Evolutionary conservation across 805 yeast species (phyloP).

Genomic region (Saccharomycopsis babjevae): DNA sequence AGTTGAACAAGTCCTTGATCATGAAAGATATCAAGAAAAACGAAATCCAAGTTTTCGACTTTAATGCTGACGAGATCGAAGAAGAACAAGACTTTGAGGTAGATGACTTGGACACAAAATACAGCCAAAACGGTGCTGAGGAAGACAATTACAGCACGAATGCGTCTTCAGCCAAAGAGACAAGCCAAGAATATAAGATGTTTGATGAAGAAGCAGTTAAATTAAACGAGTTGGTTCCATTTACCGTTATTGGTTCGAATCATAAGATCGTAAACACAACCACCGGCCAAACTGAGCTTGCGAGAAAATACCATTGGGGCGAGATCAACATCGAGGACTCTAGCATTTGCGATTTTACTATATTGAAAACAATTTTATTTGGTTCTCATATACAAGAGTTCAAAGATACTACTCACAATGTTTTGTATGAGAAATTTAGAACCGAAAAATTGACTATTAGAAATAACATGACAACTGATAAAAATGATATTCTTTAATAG

Average conservation of each 20-base stretch:
- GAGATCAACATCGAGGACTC: slow-evolving; percentile 41
- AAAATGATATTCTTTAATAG: neutral
- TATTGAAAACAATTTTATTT: slow-evolving; percentile 57
- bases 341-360: slow-evolving; percentile 40
- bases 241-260: slow-evolving; percentile 56
- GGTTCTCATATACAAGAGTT: slow-evolving; percentile 80
- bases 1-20: slow-evolving; percentile 41
- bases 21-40: slow-evolving; percentile 46
- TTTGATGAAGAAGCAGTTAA: slow-evolving; percentile 3
- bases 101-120: neutral
- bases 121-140: neutral
- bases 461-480: neutral
- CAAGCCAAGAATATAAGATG: neutral
- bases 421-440: slow-evolving; percentile 69
- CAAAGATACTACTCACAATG: slow-evolving; percentile 70
- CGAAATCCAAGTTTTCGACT: slow-evolving; percentile 60
- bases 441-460: slow-evolving; percentile 40
- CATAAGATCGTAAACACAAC: slow-evolving; percentile 27
- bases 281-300: slow-evolving; percentile 32
- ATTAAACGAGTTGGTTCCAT: slow-evolving; percentile 45
- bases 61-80: slow-evolving; percentile 31
- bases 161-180: neutral
- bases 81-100: neutral
- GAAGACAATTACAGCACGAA: neutral
- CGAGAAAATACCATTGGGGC: slow-evolving; percentile 63